Conservation (phyloP, 441 rosid genomes). For the Gossypium gossypioides region DNA sequence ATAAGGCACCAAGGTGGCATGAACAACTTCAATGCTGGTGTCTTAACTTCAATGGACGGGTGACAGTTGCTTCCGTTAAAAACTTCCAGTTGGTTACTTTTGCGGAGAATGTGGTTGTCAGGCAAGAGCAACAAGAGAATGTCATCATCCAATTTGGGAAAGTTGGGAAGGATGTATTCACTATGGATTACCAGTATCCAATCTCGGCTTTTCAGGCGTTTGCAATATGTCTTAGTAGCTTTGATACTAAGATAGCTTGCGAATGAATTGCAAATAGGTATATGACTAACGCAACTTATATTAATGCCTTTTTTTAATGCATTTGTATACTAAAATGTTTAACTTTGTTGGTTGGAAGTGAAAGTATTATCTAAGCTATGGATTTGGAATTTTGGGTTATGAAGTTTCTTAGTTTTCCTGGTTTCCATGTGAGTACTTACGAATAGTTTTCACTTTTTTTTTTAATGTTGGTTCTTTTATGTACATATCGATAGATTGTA, state of each 20-base stretch:
- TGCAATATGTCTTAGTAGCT: slow-evolving; percentile 91
- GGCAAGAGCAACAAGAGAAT: slow-evolving; percentile 65
- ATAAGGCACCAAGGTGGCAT: slow-evolving; percentile 89
- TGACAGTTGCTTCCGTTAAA: slow-evolving; percentile 85
- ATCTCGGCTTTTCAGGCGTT: slow-evolving; percentile 94
- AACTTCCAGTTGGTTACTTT: slow-evolving; percentile 92
- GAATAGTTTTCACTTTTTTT: neutral
- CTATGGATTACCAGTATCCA: slow-evolving; percentile 92
- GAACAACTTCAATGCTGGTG: slow-evolving; percentile 98
- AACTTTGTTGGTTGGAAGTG: neutral
- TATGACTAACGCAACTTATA: neutral
- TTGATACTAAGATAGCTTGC: slow-evolving; percentile 91
- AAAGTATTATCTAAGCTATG: neutral
- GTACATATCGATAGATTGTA: neutral
- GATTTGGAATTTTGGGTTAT: neutral
- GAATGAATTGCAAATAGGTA: slow-evolving; percentile 43
- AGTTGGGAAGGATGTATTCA: slow-evolving; percentile 86
- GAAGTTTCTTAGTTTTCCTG: neutral
- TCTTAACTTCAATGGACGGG: slow-evolving; percentile 87
- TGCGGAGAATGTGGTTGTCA: slow-evolving; percentile 40
- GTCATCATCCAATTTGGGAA: slow-evolving; percentile 93
- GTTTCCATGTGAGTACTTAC: neutral
- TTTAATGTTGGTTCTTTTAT: neutral
- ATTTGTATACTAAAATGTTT: neutral
- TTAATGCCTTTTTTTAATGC: neutral